A percentile compares a stretch with the other conserved stretches of the same genome.
Conservation (phyloP, 1,284 basidiomycete species). For the Sporisorium graminicola region DNA sequence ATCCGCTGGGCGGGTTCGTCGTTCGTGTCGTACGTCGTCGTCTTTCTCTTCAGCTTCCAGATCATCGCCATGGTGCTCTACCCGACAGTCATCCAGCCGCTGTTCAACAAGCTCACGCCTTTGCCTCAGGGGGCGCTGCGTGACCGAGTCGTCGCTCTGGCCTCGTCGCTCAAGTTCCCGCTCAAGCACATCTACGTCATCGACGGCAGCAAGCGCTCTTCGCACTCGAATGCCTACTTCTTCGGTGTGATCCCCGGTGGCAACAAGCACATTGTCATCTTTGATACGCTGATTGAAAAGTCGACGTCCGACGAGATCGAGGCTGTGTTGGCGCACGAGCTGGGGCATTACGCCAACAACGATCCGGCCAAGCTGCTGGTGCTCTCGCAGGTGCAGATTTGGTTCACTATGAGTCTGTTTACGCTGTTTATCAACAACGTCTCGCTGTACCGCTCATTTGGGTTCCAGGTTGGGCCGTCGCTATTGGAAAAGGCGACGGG, state of each 20-base stretch:
- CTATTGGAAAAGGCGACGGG: constrained; percentile 38
- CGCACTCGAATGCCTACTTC: constrained; percentile 86
- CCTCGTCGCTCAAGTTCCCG: constrained; percentile 82
- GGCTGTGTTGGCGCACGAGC: constrained; percentile 79
- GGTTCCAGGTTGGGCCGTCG: constrained; percentile 74
- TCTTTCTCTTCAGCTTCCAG: constrained; percentile 76
- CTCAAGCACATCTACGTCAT: constrained; percentile 95
- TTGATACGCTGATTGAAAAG: constrained; percentile 94
- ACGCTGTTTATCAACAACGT: constrained; percentile 87
- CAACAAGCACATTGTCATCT: constrained; percentile 80
- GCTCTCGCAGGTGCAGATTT: constrained; percentile 87
- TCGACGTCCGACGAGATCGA: constrained; percentile 77
- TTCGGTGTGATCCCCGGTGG: constrained; percentile 66
- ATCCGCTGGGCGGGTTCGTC: constrained; percentile 86
- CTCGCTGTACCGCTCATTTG: constrained; percentile 84
- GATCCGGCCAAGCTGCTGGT: constrained; percentile 90
- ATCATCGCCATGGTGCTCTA: constrained; percentile 73
- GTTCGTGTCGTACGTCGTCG: constrained; percentile 66
- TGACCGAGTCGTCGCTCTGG: constrained; percentile 63
- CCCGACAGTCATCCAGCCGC: constrained; percentile 85
- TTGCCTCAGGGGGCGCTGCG: constrained; percentile 72
- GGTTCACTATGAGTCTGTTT: constrained; percentile 87
- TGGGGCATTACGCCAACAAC: constrained; percentile 75
- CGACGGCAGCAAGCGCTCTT: constrained; percentile 93
- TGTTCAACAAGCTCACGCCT: constrained; percentile 96